Percentiles rank a stretch among this genome's conserved stretches.
These are phyloP conservation scores for Neoascochyta sp. DNA, from an alignment of 2,329 filamentous ascomycete genomes.

Conservation along the genomic window DNA sequence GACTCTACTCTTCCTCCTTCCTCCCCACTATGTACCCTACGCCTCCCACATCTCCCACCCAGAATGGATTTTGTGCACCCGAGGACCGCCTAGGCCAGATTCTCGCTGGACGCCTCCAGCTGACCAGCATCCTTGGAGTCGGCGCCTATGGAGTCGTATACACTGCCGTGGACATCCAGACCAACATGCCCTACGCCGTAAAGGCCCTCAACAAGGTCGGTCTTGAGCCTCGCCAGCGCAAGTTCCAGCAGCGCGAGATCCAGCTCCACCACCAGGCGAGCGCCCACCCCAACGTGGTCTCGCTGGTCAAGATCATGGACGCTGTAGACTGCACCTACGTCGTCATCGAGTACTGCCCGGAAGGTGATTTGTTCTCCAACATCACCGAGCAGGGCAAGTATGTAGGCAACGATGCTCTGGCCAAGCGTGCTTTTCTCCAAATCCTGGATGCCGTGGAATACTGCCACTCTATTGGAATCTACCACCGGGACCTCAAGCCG, in stretches of 20 bases:
- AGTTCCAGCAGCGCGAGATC: slow-evolving; percentile 92
- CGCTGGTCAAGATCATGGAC: slow-evolving; percentile 89
- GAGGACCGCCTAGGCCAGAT: slow-evolving; percentile 84
- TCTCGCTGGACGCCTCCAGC: slow-evolving; percentile 76
- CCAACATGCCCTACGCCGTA: slow-evolving; percentile 80
- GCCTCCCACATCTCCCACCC: slow-evolving; percentile 48
- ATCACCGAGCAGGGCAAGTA: slow-evolving; percentile 95
- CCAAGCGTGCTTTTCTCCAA: slow-evolving; percentile 85
- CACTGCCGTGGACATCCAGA: slow-evolving; percentile 78
- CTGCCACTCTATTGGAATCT: slow-evolving; percentile 90
- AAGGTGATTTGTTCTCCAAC: slow-evolving; percentile 94
- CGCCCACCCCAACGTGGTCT: slow-evolving; percentile 87
- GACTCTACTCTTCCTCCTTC: slow-evolving; percentile 20
- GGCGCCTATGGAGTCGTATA: slow-evolving; percentile 98
- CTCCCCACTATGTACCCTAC: slow-evolving; percentile 47
- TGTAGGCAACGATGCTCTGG: slow-evolving; percentile 84
- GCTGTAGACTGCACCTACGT: slow-evolving; percentile 91
- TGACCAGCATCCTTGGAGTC: slow-evolving; percentile 81
- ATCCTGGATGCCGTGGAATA: slow-evolving; percentile 94
- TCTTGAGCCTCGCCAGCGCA: slow-evolving; percentile 79
- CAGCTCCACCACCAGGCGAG: slow-evolving; percentile 85
- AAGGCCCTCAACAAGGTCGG: slow-evolving; percentile 95
- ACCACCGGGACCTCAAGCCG: slow-evolving; percentile 95
- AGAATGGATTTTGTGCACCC: slow-evolving; percentile 51
- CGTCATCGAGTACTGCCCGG: slow-evolving; percentile 93